Conservation (phyloP, 2,329 filamentous ascomycete species). For the Alternaria triticina region DNA sequence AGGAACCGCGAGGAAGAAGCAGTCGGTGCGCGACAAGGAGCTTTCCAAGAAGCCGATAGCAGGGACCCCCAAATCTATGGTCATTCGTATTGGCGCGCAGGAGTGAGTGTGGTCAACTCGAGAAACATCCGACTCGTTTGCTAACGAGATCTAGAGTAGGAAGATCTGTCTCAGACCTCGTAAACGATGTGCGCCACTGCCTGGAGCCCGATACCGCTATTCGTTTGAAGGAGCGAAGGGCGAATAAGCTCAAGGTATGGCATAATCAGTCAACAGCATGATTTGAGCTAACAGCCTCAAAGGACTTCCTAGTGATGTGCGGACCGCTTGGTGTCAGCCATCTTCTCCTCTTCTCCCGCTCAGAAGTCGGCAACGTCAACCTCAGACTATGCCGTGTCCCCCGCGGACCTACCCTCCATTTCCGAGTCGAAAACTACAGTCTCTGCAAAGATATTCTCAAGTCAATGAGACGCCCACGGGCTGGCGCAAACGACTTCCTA, state of each 20-base stretch:
- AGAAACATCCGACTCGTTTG: background rate
- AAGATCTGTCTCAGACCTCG: conserved; percentile 87
- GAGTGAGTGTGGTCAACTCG: conserved; percentile 53
- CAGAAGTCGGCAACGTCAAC: conserved; percentile 88
- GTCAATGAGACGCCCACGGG: conserved; percentile 81
- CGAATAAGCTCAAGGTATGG: conserved; percentile 13
- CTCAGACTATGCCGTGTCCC: conserved; percentile 86
- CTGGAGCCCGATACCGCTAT: conserved; percentile 96
- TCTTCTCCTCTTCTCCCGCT: conserved; percentile 90
- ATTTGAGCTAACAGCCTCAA: conserved; percentile 80
- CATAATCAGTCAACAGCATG: conserved; percentile 65
- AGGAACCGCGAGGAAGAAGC: conserved; percentile 40
- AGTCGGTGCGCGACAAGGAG: conserved; percentile 43
- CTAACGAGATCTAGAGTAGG: conserved; percentile 63
- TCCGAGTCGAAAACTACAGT: conserved; percentile 93
- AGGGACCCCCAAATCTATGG: conserved; percentile 88
- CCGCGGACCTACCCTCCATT: conserved; percentile 89
- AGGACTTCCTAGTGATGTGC: conserved; percentile 94
- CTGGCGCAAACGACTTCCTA: conserved; percentile 79
- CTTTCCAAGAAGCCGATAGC: conserved; percentile 64
- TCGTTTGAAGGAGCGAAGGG: conserved; percentile 69
- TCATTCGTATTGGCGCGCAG: conserved; percentile 93
- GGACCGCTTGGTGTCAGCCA: conserved; percentile 93
- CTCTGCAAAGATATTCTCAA: conserved; percentile 88
- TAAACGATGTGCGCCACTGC: conserved; percentile 86